These are phyloP conservation scores for Colletotrichum cuscutae DNA, from an alignment of 2,329 filamentous ascomycete genomes.

Conservation along the genomic window DNA sequence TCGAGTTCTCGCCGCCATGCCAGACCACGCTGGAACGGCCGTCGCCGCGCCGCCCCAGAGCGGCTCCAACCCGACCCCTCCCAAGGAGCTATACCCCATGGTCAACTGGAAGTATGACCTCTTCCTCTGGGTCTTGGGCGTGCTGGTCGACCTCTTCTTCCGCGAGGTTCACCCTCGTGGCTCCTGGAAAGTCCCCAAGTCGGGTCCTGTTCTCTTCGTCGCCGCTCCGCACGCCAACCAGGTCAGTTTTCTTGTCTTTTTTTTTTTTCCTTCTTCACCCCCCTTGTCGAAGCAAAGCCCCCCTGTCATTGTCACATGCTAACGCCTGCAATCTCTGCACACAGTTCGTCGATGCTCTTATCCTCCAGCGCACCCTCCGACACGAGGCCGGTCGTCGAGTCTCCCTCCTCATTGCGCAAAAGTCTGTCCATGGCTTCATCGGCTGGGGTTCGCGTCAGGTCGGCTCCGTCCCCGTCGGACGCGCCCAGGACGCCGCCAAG, in stretches of 20 bases:
- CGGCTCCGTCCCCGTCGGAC: slow-evolving; percentile 91
- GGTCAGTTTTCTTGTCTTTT: slow-evolving; percentile 58
- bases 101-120: slow-evolving; percentile 80
- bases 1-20: slow-evolving; percentile 7
- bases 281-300: background rate
- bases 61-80: slow-evolving; percentile 39
- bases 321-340: slow-evolving; percentile 15
- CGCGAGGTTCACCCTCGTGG: slow-evolving; percentile 95
- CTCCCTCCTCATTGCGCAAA: slow-evolving; percentile 92
- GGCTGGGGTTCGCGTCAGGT: slow-evolving; percentile 86
- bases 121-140: slow-evolving; percentile 80
- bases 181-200: slow-evolving; percentile 92
- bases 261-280: background rate
- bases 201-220: slow-evolving; percentile 92
- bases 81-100: slow-evolving; percentile 74
- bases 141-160: slow-evolving; percentile 96
- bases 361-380: slow-evolving; percentile 90
- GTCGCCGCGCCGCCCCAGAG: slow-evolving; percentile 39
- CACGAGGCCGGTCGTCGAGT: slow-evolving; percentile 89
- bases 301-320: slow-evolving; percentile 34
- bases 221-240: slow-evolving; percentile 97
- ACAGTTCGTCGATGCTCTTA: slow-evolving; percentile 93
- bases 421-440: slow-evolving; percentile 94
- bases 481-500: slow-evolving; percentile 90
- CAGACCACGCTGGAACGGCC: slow-evolving; percentile 31